A percentile compares a stretch with the other conserved stretches of the same genome.
Conservation (phyloP, 176 grass and related monocot genomes). For the Oryza glaberrima region DNA sequence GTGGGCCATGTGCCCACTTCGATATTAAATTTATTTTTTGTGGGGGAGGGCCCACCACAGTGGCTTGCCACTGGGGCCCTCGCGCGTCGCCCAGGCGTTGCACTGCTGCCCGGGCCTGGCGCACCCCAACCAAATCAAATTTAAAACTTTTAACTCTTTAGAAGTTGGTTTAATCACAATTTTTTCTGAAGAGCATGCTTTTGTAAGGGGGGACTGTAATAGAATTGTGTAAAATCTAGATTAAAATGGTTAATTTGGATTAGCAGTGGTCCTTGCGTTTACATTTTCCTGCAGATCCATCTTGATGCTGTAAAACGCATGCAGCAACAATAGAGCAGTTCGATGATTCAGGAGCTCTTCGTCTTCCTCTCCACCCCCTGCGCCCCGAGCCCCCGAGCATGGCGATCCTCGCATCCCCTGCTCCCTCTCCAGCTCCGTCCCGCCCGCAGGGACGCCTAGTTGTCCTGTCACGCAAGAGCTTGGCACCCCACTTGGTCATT, state of each 20-base stretch:
- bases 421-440: conserved; percentile 82
- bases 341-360: not conserved
- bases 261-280: too few species aligned
- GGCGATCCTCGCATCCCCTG: conserved; percentile 69
- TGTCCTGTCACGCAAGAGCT: conserved; percentile 38
- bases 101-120: not conserved
- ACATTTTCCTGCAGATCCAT: too few species aligned
- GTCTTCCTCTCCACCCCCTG: not conserved
- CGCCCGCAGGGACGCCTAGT: conserved; percentile 73
- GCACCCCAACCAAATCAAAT: not conserved
- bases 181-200: too few species aligned
- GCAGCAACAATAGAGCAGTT: too few species aligned
- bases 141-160: not conserved
- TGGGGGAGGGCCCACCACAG: not conserved
- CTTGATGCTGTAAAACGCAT: too few species aligned
- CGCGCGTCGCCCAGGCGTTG: not conserved
- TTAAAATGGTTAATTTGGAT: too few species aligned
- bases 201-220: too few species aligned
- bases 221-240: too few species aligned
- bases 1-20: conserved; percentile 49
- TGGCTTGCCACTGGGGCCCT: not conserved
- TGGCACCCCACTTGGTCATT: too few species aligned
- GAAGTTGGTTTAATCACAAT: too few species aligned
- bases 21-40: conserved; percentile 83
- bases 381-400: conserved; percentile 39